phyloP scores from a whole-genome alignment of 1,284 basidiomycete species.

The Trametes polyzona region DNA sequence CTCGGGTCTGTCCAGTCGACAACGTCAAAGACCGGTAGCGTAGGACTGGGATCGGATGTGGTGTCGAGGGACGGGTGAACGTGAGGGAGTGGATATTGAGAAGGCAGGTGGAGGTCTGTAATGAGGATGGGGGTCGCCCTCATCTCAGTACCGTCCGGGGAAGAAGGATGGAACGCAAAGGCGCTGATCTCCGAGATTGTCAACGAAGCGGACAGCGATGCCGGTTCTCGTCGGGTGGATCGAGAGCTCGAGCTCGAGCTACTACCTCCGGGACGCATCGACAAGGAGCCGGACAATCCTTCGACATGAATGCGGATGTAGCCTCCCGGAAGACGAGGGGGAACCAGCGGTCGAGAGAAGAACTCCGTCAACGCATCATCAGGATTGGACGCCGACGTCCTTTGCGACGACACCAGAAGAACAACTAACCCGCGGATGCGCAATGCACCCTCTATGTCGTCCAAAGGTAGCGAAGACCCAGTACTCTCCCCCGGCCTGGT shows the following conservation, averaged over 20 bases:
- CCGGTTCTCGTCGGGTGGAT: constrained; percentile 13
- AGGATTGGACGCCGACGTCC: constrained; percentile 8
- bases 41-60: constrained; percentile 24
- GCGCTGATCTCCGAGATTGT: constrained; percentile 55
- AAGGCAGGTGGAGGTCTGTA: constrained; percentile 59
- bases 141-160: constrained; percentile 13
- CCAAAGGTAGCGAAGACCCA: constrained; percentile 30
- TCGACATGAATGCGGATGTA: constrained; percentile 67
- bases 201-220: constrained; percentile 29
- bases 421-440: constrained; percentile 54
- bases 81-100: constrained; percentile 50
- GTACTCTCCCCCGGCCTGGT: not conserved
- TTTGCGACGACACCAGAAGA: constrained; percentile 46
- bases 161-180: constrained; percentile 46
- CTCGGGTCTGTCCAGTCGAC: constrained; percentile 63
- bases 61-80: constrained; percentile 42
- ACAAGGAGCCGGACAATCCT: constrained; percentile 42
- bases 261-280: constrained; percentile 25
- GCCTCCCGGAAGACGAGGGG: constrained; percentile 50
- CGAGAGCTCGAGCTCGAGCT: constrained; percentile 2
- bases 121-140: constrained; percentile 63
- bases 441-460: constrained; percentile 41
- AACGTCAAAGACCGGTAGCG: constrained; percentile 58
- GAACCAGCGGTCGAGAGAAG: constrained; percentile 59
- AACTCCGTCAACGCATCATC: constrained; percentile 42